Percentiles rank a stretch among this genome's conserved stretches.
Evolutionary conservation across 176 grass and related monocot genomes (phyloP).

Genomic region (Triticum turgidum): DNA sequence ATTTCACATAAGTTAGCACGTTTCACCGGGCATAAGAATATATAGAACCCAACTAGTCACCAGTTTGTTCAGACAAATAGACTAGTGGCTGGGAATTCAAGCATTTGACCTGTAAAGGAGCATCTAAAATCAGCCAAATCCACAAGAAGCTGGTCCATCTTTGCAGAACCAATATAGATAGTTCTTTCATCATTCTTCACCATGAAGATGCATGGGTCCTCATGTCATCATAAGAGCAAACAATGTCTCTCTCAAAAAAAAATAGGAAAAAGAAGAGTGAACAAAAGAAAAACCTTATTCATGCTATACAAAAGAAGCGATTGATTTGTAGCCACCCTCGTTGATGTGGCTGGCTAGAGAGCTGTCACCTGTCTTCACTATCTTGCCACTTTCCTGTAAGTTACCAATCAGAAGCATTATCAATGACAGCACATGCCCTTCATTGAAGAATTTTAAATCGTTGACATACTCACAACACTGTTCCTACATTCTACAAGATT

Average conservation of each 20-base stretch:
- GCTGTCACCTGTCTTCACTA: conserved; percentile 87
- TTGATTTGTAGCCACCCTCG: conserved; percentile 68
- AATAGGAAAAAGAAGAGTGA: background rate
- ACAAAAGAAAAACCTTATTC: conserved; percentile 23
- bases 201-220: background rate
- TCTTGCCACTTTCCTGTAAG: conserved; percentile 77
- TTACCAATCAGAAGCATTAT: conserved; percentile 21
- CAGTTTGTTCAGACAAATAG: background rate
- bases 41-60: conserved; percentile 8
- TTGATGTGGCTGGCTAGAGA: conserved; percentile 67
- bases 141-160: conserved; percentile 20
- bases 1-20: background rate
- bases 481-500: conserved; percentile 8
- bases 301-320: conserved; percentile 37
- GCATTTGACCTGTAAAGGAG: conserved; percentile 33
- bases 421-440: conserved; percentile 1
- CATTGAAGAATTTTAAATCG: background rate
- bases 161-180: background rate
- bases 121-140: conserved; percentile 12
- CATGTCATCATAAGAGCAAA: background rate
- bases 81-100: conserved; percentile 6
- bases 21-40: conserved; percentile 3
- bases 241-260: background rate
- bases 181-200: conserved; percentile 10
- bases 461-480: conserved; percentile 12